Evolutionary conservation across 352 stramenopile species (phyloP).

Genomic region (Phytopythium montanum): DNA sequence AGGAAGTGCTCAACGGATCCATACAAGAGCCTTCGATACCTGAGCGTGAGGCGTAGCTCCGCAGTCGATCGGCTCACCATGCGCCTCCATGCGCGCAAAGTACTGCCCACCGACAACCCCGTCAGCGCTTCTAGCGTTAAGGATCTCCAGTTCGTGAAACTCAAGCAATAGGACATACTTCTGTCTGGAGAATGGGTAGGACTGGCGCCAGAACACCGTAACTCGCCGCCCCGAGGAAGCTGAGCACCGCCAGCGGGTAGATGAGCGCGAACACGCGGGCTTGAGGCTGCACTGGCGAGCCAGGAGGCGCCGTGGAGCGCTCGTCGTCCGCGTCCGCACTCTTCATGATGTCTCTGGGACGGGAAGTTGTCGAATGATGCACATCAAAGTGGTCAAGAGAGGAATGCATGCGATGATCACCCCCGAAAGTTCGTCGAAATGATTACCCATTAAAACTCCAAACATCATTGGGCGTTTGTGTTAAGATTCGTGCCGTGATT

Average conservation of each 20-base stretch:
- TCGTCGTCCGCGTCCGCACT: neutral
- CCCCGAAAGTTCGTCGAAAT: neutral
- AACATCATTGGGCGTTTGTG: neutral
- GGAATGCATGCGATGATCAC: neutral
- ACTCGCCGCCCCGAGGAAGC: slow-evolving; percentile 38
- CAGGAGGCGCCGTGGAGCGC: neutral
- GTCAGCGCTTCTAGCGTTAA: neutral
- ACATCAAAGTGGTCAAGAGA: neutral
- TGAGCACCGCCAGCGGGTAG: slow-evolving; percentile 36
- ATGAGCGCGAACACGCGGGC: slow-evolving; percentile 14
- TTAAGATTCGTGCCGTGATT: neutral
- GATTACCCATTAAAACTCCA: neutral
- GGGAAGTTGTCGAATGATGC: neutral
- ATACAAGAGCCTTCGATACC: slow-evolving; percentile 18
- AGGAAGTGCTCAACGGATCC: neutral
- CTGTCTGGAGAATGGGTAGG: slow-evolving; percentile 59
- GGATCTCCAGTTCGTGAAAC: neutral
- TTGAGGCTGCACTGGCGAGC: neutral
- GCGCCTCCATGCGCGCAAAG: slow-evolving; percentile 53
- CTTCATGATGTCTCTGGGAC: neutral
- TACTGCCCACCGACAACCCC: slow-evolving; percentile 33
- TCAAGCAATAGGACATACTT: slow-evolving; percentile 23
- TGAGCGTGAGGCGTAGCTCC: slow-evolving; percentile 34
- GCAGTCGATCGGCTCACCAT: slow-evolving; percentile 53
- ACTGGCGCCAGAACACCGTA: slow-evolving; percentile 64